Conservation (phyloP, 257 asterid species). For the Solanum appendiculatum region DNA sequence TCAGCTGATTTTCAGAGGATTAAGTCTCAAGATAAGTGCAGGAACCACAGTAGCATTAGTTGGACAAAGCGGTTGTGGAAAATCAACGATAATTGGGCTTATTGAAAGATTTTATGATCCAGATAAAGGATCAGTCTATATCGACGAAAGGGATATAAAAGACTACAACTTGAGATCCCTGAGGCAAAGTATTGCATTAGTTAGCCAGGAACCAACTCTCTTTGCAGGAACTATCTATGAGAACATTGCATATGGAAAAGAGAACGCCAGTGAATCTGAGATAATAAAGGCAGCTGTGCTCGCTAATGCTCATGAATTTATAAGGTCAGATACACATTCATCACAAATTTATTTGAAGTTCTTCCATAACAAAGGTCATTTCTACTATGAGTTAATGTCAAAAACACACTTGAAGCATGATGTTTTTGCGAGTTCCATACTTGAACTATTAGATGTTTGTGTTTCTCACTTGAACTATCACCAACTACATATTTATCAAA, state of each 20-base stretch:
- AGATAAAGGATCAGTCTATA: slow-evolving; percentile 36
- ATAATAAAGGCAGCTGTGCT: slow-evolving; percentile 56
- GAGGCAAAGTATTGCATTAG: slow-evolving; percentile 64
- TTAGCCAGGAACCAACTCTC: slow-evolving; percentile 76
- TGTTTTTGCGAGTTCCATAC: no score
- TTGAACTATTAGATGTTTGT: no score
- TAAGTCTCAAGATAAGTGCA: slow-evolving; percentile 50
- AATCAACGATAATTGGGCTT: slow-evolving; percentile 64
- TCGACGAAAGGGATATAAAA: slow-evolving; percentile 59
- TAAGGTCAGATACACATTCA: slow-evolving; percentile 7
- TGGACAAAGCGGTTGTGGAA: slow-evolving; percentile 93
- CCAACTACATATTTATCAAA: no score
- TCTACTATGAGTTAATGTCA: neutral
- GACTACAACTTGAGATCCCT: slow-evolving; percentile 48
- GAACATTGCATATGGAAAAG: slow-evolving; percentile 57
- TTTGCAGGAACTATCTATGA: slow-evolving; percentile 62
- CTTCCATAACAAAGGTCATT: neutral
- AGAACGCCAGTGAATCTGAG: slow-evolving; percentile 38
- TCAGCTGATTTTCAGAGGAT: slow-evolving; percentile 44
- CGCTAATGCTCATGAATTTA: slow-evolving; percentile 82
- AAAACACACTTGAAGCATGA: no score
- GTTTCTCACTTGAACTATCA: no score
- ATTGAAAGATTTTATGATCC: slow-evolving; percentile 83
- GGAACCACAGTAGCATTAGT: slow-evolving; percentile 78
- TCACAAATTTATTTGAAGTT: neutral